Evolutionary conservation across 1,139 yeast species (phyloP).

Genomic region (Yamadazyma dushanensis): DNA sequence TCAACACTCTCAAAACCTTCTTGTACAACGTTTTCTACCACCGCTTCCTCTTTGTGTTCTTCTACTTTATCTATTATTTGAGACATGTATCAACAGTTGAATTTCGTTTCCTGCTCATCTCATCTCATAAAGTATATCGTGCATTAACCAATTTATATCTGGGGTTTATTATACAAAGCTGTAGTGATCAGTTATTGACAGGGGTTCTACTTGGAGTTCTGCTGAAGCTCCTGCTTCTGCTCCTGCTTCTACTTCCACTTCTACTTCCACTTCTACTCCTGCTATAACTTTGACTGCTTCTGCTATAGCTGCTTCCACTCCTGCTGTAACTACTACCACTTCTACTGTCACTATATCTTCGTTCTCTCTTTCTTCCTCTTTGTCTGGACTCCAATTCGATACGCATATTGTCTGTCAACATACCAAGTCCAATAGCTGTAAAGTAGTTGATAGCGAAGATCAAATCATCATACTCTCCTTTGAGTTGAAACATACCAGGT

Average conservation of each 20-base stretch:
- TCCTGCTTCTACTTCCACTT: constrained; percentile 13
- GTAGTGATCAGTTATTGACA: too few relatives aligned
- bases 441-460: constrained; percentile 86
- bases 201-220: constrained; percentile 1
- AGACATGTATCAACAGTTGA: neutral
- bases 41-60: neutral
- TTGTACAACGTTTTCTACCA: neutral
- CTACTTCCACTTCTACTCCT: constrained; percentile 16
- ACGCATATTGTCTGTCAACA: constrained; percentile 81
- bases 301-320: constrained; percentile 12
- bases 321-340: constrained; percentile 17
- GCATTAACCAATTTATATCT: neutral
- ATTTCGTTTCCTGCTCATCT: constrained; percentile 5
- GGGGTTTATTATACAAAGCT: too few relatives aligned
- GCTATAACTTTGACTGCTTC: constrained; percentile 13
- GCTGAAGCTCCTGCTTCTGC: neutral
- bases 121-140: constrained; percentile 4
- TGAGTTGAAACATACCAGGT: constrained; percentile 50
- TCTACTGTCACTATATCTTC: constrained; percentile 20
- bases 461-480: constrained; percentile 52
- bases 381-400: constrained; percentile 35
- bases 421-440: constrained; percentile 90
- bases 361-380: constrained; percentile 21
- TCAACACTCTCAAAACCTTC: neutral
- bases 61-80: neutral